phyloP scores from a whole-genome alignment of 2,329 filamentous ascomycete genomes.

The Akanthomyces dipterigenus region DNA sequence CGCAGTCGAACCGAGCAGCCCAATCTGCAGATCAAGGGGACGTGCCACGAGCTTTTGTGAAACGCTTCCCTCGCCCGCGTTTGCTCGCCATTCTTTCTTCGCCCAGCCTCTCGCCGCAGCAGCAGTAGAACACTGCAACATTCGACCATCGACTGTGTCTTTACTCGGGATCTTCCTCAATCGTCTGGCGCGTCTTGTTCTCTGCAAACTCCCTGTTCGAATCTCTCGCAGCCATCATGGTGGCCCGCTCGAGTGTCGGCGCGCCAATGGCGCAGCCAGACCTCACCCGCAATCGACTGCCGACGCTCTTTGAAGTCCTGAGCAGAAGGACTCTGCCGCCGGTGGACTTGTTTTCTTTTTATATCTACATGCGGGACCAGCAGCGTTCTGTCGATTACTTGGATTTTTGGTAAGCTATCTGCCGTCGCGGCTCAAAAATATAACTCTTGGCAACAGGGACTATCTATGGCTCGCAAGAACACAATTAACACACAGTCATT shows the following conservation, averaged over 20 bases:
- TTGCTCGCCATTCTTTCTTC: not conserved
- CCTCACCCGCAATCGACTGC: slow-evolving; percentile 70
- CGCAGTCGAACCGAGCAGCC: not conserved
- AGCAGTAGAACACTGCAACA: not conserved
- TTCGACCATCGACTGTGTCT: not conserved
- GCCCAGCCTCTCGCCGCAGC: not conserved
- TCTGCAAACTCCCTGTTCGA: not conserved
- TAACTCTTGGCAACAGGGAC: not conserved
- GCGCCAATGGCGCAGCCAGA: slow-evolving; percentile 52
- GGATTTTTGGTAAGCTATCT: slow-evolving; percentile 77
- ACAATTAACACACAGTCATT: not conserved
- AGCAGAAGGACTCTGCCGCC: slow-evolving; percentile 90
- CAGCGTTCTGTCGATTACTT: slow-evolving; percentile 96
- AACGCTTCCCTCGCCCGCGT: slow-evolving; percentile 6
- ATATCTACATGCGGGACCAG: slow-evolving; percentile 99
- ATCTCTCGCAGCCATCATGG: slow-evolving; percentile 15
- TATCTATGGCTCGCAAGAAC: not conserved
- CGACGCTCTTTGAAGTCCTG: slow-evolving; percentile 91
- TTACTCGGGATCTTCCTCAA: not conserved
- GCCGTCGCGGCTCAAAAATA: not conserved
- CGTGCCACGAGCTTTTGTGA: slow-evolving; percentile 5
- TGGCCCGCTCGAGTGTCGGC: slow-evolving; percentile 19
- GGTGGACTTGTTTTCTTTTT: slow-evolving; percentile 96
- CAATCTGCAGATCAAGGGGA: slow-evolving; percentile 8
- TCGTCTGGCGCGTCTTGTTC: not conserved